Conservation (phyloP, 2,329 filamentous ascomycete genomes). For the Apiospora rasikravindrae region DNA sequence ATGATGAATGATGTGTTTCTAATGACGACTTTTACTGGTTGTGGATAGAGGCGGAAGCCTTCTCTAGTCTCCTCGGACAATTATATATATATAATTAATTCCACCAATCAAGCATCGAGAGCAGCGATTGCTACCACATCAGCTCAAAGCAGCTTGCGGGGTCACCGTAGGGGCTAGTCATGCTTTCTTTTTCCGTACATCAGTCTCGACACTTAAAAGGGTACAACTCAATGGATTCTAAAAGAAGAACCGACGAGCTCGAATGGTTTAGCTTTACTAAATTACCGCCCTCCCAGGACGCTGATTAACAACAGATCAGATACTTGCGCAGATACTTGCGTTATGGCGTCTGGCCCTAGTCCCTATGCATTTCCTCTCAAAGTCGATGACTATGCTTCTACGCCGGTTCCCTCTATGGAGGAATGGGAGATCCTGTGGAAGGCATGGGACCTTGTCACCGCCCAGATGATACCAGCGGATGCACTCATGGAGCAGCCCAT, state of each 20-base stretch:
- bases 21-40: too few relatives aligned
- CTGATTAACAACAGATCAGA: background rate
- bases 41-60: too few relatives aligned
- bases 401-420: background rate
- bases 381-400: background rate
- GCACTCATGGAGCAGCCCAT: background rate
- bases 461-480: background rate
- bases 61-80: too few relatives aligned
- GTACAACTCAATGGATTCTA: too few relatives aligned
- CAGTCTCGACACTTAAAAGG: too few relatives aligned
- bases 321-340: background rate
- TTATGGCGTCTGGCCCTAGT: background rate
- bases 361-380: background rate
- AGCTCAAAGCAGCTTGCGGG: too few relatives aligned
- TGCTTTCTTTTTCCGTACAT: too few relatives aligned
- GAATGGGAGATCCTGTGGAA: background rate
- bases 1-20: background rate
- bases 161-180: too few relatives aligned
- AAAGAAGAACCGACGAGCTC: background rate
- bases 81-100: too few relatives aligned
- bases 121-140: too few relatives aligned
- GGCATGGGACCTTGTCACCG: background rate
- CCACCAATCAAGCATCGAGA: too few relatives aligned
- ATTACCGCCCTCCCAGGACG: background rate
- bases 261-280: background rate